Evolutionary conservation across 208 protist species (phyloP).

Genomic region (Leishmania gerbilli): DNA sequence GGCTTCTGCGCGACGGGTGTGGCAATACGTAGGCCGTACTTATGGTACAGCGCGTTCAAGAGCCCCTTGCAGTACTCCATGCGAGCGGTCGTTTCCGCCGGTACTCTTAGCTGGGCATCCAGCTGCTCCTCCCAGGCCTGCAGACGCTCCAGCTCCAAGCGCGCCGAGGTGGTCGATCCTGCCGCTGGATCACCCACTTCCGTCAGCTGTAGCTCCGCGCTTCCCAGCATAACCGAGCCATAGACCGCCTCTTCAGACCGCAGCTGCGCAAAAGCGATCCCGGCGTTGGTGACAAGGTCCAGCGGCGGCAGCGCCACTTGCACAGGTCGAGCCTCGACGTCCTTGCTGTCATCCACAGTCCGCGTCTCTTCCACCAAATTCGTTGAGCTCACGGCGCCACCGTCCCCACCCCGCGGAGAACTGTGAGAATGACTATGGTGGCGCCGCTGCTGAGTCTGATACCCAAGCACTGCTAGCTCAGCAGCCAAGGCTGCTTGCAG

Average conservation of each 20-base stretch:
- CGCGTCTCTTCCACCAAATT: neutral
- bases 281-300: conserved; percentile 28
- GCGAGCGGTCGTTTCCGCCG: conserved; percentile 6
- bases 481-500: conserved; percentile 65
- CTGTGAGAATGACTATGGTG: conserved; percentile 2
- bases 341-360: neutral
- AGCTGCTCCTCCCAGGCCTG: conserved; percentile 12
- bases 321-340: conserved; percentile 3
- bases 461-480: conserved; percentile 52
- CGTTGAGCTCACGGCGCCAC: neutral
- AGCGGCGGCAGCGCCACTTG: conserved; percentile 26
- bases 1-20: conserved; percentile 13
- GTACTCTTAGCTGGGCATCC: conserved; percentile 12
- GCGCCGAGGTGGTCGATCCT: conserved; percentile 66
- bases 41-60: conserved; percentile 26
- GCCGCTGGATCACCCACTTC: conserved; percentile 52
- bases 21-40: conserved; percentile 36
- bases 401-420: neutral
- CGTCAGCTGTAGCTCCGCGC: conserved; percentile 41
- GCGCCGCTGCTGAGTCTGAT: conserved; percentile 16
- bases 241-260: conserved; percentile 21
- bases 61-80: conserved; percentile 18
- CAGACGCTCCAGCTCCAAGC: conserved; percentile 54
- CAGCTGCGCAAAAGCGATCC: conserved; percentile 21
- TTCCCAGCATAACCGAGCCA: conserved; percentile 15